These are phyloP conservation scores for Kurtzmaniella quercitrusa DNA, from an alignment of 1,139 yeast genomes.

Conservation along the genomic window DNA sequence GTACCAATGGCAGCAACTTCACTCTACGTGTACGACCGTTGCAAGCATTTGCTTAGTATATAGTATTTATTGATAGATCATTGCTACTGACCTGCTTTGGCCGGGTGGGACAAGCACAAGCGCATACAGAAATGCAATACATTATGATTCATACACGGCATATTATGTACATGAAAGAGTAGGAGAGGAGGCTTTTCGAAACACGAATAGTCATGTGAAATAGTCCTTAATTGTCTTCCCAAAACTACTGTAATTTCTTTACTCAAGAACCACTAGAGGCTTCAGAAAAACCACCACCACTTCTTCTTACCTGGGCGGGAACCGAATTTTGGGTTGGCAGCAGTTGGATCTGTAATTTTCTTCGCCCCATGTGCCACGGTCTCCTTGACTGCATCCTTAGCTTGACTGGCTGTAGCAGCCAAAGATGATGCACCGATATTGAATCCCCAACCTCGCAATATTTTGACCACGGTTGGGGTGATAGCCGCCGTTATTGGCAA, in stretches of 20 bases:
- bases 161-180: no score
- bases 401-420: conserved; percentile 32
- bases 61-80: conserved; percentile 13
- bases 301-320: conserved; percentile 46
- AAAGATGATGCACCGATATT: conserved; percentile 57
- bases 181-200: no score
- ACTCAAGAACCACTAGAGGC: no score
- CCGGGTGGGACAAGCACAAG: no score
- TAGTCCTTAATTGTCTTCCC: no score
- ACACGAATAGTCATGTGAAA: no score
- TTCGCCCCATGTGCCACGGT: conserved; percentile 4
- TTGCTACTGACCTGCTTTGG: no score
- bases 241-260: no score
- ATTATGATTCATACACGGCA: no score
- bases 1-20: conserved; percentile 98
- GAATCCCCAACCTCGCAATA: conserved; percentile 75
- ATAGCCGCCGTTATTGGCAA: conserved; percentile 90
- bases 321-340: conserved; percentile 49
- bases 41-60: conserved; percentile 66
- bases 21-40: conserved; percentile 87
- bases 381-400: conserved; percentile 21
- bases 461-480: conserved; percentile 73
- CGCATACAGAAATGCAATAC: no score
- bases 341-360: conserved; percentile 28
- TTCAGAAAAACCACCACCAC: conserved; percentile 62